phyloP scores from a whole-genome alignment of 345 rosid species.

The Eucalyptus paniculata region DNA sequence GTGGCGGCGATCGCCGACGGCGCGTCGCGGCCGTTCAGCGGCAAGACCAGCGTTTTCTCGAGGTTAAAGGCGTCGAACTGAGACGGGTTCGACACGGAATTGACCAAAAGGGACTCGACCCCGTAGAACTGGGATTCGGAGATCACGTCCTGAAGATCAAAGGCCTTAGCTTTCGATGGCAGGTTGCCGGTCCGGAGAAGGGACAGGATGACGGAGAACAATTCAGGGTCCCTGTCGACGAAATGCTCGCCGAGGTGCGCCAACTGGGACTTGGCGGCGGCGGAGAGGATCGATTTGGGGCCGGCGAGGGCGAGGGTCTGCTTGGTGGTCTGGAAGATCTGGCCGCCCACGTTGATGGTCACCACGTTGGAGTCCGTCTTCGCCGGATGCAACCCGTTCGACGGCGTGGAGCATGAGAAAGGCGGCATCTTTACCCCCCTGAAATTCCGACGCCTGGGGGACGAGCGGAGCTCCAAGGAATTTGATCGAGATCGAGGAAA shows the following conservation, averaged over 20 bases:
- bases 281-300: slow-evolving; percentile 44
- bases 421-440: slow-evolving; percentile 5
- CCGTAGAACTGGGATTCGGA: slow-evolving; percentile 74
- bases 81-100: slow-evolving; percentile 46
- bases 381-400: background rate
- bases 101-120: slow-evolving; percentile 40
- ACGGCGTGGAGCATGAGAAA: background rate
- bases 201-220: slow-evolving; percentile 66
- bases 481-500: background rate
- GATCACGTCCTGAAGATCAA: slow-evolving; percentile 58
- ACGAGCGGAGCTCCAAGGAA: background rate
- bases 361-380: slow-evolving; percentile 14
- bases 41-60: slow-evolving; percentile 35
- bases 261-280: slow-evolving; percentile 18
- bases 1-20: slow-evolving; percentile 56
- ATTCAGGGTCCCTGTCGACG: slow-evolving; percentile 82
- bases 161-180: slow-evolving; percentile 55
- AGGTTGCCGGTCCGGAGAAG: slow-evolving; percentile 70
- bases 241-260: slow-evolving; percentile 25
- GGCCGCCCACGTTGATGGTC: slow-evolving; percentile 69
- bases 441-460: background rate
- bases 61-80: slow-evolving; percentile 76
- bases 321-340: slow-evolving; percentile 70
- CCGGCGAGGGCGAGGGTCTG: slow-evolving; percentile 65
- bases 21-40: slow-evolving; percentile 61